Evolutionary conservation across 2,329 filamentous ascomycete species (phyloP).

Genomic region (Cercospora citrullina): DNA sequence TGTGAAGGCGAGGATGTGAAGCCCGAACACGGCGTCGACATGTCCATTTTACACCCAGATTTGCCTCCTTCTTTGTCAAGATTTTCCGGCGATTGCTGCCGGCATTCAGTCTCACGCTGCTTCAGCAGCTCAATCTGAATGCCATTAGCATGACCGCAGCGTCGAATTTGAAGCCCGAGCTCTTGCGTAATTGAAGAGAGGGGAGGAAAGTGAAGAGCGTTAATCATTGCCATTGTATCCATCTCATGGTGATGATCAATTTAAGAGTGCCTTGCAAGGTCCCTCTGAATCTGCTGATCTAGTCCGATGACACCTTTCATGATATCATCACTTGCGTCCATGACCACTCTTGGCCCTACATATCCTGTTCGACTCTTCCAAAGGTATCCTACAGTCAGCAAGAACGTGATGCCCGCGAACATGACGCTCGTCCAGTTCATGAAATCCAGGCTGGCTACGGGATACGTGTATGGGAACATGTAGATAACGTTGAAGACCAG

Average conservation of each 20-base stretch:
- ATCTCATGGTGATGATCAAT: background rate
- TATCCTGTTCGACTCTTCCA: slow-evolving; percentile 44
- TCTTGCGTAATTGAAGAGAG: background rate
- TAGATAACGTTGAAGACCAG: slow-evolving; percentile 63
- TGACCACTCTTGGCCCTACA: slow-evolving; percentile 39
- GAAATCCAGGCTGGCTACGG: slow-evolving; percentile 43
- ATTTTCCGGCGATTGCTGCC: background rate
- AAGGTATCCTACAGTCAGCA: slow-evolving; percentile 51
- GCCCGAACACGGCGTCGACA: background rate
- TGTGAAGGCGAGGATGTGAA: background rate
- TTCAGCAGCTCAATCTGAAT: background rate
- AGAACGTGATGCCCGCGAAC: slow-evolving; percentile 53
- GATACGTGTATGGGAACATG: slow-evolving; percentile 55
- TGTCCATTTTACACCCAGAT: background rate
- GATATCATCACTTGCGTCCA: slow-evolving; percentile 33
- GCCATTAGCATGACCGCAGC: background rate
- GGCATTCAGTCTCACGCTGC: background rate
- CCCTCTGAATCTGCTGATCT: slow-evolving; percentile 19
- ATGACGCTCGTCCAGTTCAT: slow-evolving; percentile 60
- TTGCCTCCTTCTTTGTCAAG: background rate
- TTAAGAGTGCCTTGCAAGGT: background rate
- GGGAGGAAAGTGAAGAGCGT: background rate
- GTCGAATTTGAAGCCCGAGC: background rate
- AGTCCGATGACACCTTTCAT: slow-evolving; percentile 29
- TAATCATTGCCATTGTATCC: background rate